Evolutionary conservation across 257 asterid species (phyloP), one percentile per base, ranked within the genome.

Genomic region (Dorcoceras hygrometricum): DNA sequence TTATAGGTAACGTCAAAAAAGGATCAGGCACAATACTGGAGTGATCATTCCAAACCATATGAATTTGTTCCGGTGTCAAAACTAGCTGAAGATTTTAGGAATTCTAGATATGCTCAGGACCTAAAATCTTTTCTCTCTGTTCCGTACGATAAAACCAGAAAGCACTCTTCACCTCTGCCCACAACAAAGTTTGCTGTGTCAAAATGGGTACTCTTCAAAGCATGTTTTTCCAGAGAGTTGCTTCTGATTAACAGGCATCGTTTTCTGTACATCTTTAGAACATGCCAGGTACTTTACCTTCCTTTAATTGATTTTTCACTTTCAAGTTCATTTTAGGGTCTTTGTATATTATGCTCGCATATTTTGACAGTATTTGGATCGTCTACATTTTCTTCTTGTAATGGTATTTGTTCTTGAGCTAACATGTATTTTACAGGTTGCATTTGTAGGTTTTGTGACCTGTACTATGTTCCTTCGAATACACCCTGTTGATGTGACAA

Each of bases 1-100:
- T 26, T 65, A 29, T 67, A 88, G 97, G 96, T 91, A 65, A 91
- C 95, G 53, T 91, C 95, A 59, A 77, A 59, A 75, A 91, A 91
- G 81, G 98, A 91, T 68, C 98, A 86, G 77, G 91, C 78, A 63
- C 96, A 91, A 73, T 91, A 91, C 75, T 88, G 98, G 96, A 89
- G 85, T 20, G 91, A 91, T 75, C 71, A 69, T 69, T 81, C 95
- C 25, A 86, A 64, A 68, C 88, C 93, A 36, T 87, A 91, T 65
- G 88, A 75, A 73, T 91, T 80, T 74, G 66, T 88, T 60, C 81
- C 95, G 5, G 97, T 86, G 76, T 72, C 83, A 23, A 76, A 63
- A 75, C 85, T 88, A 43, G 98, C 96, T 20, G 96, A 88, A 75
- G 87, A 74, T 16, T 91, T 88, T 70, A 83, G 46, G 68, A 78